Percentiles rank a stretch among this genome's conserved stretches.
These are phyloP conservation scores for Galeopsis tetrahit DNA, from an alignment of 257 asterid species.

Conservation along the genomic window DNA sequence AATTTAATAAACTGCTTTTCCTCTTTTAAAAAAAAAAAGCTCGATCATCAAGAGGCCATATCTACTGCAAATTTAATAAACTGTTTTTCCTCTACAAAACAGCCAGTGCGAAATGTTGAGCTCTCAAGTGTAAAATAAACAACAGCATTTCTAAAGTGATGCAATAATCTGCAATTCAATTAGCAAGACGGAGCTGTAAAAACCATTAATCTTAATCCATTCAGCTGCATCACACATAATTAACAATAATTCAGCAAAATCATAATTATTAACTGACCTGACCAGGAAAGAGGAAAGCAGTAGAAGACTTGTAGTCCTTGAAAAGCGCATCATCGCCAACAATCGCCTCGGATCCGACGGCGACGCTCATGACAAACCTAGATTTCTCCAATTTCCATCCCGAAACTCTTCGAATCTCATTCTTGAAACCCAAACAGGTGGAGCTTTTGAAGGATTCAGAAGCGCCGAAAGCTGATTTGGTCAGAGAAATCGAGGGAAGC, in stretches of 20 bases:
- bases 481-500: conserved; percentile 61
- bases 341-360: conserved; percentile 68
- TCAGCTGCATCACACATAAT: conserved; percentile 18
- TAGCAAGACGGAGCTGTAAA: conserved; percentile 14
- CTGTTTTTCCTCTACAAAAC: background rate
- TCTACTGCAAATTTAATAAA: conserved; percentile 7
- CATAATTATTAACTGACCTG: conserved; percentile 56
- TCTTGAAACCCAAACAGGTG: conserved; percentile 42
- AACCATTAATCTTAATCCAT: conserved; percentile 28
- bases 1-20: background rate
- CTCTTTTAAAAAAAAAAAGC: background rate
- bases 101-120: conserved; percentile 12
- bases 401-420: conserved; percentile 51
- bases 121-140: conserved; percentile 7
- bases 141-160: conserved; percentile 22
- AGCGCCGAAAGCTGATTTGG: conserved; percentile 38
- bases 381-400: conserved; percentile 52
- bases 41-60: conserved; percentile 21
- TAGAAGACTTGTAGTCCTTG: conserved; percentile 73
- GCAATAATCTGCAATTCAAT: conserved; percentile 26
- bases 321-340: conserved; percentile 69
- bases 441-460: conserved; percentile 43
- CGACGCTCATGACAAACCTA: conserved; percentile 70
- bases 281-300: conserved; percentile 96
- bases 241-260: background rate